A percentile compares a stretch with the other conserved stretches of the same genome.
Conservation (phyloP, 495 filamentous ascomycete genomes). For the Aspergillus avenaceus region DNA sequence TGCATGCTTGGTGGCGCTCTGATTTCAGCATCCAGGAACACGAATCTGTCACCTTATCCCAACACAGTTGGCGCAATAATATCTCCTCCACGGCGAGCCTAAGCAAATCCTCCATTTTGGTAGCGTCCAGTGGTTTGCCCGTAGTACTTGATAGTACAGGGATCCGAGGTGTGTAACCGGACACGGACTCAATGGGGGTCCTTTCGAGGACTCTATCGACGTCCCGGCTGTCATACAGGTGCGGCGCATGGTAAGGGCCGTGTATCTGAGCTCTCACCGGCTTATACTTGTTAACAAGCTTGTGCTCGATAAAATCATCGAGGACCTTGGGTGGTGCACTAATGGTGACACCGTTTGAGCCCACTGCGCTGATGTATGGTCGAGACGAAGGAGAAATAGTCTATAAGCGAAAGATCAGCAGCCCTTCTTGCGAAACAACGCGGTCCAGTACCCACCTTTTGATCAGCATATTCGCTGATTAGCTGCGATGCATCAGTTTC, state of each 20-base stretch:
- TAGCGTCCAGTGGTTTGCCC: slow-evolving; percentile 41
- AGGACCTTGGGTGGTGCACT: slow-evolving; percentile 72
- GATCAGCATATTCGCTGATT: slow-evolving; percentile 46
- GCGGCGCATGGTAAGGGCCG: slow-evolving; percentile 76
- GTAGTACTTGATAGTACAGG: slow-evolving; percentile 56
- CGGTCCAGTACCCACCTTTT: slow-evolving; percentile 55
- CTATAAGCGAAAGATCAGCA: slow-evolving; percentile 34
- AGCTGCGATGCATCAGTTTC: slow-evolving; percentile 23
- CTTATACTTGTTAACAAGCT: slow-evolving; percentile 49
- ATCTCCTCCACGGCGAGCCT: slow-evolving; percentile 14
- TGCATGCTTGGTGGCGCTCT: not conserved
- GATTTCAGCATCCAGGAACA: slow-evolving; percentile 8
- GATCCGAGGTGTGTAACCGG: slow-evolving; percentile 41
- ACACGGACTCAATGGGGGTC: slow-evolving; percentile 19
- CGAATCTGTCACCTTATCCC: slow-evolving; percentile 17
- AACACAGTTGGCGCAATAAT: slow-evolving; percentile 11
- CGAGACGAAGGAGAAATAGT: slow-evolving; percentile 55
- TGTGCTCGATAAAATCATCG: slow-evolving; percentile 49
- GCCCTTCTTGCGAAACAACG: slow-evolving; percentile 44
- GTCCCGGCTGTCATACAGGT: slow-evolving; percentile 61
- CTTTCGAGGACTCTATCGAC: slow-evolving; percentile 55
- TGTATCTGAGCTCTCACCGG: slow-evolving; percentile 65
- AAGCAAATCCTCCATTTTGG: slow-evolving; percentile 19
- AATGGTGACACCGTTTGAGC: slow-evolving; percentile 64
- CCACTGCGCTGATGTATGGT: slow-evolving; percentile 72